Conservation (phyloP, 1,284 basidiomycete genomes). For the Sphaerobolus stellatus region DNA sequence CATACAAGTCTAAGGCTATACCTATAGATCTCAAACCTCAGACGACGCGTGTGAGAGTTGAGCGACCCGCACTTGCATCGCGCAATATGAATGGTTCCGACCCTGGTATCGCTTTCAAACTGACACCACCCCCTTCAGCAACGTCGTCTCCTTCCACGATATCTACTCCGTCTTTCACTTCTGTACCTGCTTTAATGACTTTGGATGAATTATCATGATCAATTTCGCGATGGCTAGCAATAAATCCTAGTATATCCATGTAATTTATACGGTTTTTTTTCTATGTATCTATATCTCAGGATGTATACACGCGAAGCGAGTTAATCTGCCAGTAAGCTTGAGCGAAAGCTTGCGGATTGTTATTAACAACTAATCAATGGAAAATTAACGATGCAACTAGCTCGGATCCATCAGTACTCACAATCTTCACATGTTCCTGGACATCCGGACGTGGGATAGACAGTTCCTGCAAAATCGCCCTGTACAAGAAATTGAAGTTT, state of each 20-base stretch:
- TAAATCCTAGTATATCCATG: neutral
- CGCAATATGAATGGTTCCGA: slow-evolving; percentile 41
- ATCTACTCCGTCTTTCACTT: neutral
- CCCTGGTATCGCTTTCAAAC: neutral
- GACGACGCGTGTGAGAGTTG: slow-evolving; percentile 61
- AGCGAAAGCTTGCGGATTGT: slow-evolving; percentile 51
- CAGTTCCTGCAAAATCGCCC: slow-evolving; percentile 53
- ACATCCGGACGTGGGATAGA: slow-evolving; percentile 36
- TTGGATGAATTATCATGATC: too few species aligned
- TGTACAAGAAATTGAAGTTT: slow-evolving; percentile 21
- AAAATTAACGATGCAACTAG: neutral
- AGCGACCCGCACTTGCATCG: slow-evolving; percentile 51
- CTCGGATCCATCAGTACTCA: slow-evolving; percentile 27
- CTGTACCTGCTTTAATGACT: neutral
- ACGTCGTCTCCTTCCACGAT: too few species aligned
- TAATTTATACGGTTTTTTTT: neutral
- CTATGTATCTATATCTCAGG: too few species aligned
- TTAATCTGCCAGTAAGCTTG: slow-evolving; percentile 68
- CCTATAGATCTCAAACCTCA: slow-evolving; percentile 58
- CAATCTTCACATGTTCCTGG: slow-evolving; percentile 40
- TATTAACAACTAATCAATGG: slow-evolving; percentile 45
- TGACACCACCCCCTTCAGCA: neutral
- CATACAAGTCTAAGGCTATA: slow-evolving; percentile 69
- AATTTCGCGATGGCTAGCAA: neutral
- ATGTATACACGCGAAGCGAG: slow-evolving; percentile 53